phyloP scores from a whole-genome alignment of 108 stramenopile genomes.

The Ochromonas danica region DNA sequence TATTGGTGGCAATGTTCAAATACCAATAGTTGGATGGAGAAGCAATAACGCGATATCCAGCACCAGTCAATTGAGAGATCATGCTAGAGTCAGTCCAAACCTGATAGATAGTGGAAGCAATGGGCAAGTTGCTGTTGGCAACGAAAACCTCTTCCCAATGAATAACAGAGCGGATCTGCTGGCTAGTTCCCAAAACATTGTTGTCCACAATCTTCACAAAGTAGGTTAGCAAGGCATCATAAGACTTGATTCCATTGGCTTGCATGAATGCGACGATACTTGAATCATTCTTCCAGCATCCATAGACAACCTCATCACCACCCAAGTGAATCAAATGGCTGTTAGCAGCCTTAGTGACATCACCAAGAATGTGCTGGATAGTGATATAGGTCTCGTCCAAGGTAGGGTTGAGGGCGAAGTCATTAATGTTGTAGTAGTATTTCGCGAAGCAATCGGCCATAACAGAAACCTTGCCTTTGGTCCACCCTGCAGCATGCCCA shows the following conservation, averaged over 20 bases:
- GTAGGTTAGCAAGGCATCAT: conserved; percentile 23
- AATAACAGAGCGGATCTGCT: neutral
- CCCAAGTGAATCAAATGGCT: conserved; percentile 6
- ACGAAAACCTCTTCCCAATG: conserved; percentile 37
- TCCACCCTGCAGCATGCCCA: conserved; percentile 31
- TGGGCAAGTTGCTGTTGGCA: neutral
- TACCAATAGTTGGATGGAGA: conserved; percentile 33
- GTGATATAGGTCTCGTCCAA: conserved; percentile 21
- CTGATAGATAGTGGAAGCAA: neutral
- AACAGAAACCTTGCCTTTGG: neutral
- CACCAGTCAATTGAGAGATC: conserved; percentile 4
- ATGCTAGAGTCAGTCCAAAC: conserved; percentile 19
- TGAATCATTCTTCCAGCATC: conserved; percentile 25
- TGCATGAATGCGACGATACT: neutral
- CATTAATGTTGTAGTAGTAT: conserved; percentile 31
- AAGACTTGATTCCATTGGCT: conserved; percentile 5
- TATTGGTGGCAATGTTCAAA: conserved; percentile 14
- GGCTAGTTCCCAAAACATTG: neutral
- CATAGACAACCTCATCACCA: conserved; percentile 38
- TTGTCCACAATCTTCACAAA: neutral
- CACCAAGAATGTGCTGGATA: neutral
- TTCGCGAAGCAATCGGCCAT: conserved; percentile 29
- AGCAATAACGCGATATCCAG: conserved; percentile 20
- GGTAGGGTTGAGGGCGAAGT: conserved; percentile 29
- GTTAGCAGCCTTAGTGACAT: neutral